Percentiles rank a stretch among this genome's conserved stretches.
phyloP scores from a whole-genome alignment of 345 rosid genomes.

The Anastatica hierochuntica region DNA sequence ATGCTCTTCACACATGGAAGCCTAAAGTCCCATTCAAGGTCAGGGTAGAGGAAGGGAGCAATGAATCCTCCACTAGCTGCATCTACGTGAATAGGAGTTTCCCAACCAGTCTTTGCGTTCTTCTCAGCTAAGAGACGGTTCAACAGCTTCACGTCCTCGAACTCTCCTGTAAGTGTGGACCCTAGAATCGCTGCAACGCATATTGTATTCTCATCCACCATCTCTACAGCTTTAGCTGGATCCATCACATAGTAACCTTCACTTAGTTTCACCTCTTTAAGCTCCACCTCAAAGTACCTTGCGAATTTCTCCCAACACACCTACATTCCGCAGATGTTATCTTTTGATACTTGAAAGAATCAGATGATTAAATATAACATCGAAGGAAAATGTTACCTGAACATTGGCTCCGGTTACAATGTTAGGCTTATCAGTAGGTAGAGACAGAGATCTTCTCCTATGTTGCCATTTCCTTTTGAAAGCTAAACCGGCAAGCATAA shows the following conservation, averaged over 20 bases:
- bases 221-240: conserved; percentile 50
- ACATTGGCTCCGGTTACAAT: conserved; percentile 81
- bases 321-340: conserved; percentile 6
- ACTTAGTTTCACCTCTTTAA: conserved; percentile 63
- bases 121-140: conserved; percentile 45
- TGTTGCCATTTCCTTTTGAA: conserved; percentile 70
- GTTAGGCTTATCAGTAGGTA: conserved; percentile 57
- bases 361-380: background rate
- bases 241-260: conserved; percentile 66
- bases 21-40: conserved; percentile 81
- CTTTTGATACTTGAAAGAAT: background rate
- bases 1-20: conserved; percentile 70
- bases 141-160: conserved; percentile 60
- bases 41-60: conserved; percentile 64
- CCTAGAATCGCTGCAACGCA: conserved; percentile 82
- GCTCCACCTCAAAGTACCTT: conserved; percentile 75
- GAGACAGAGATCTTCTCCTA: conserved; percentile 38
- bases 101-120: conserved; percentile 62
- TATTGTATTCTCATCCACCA: conserved; percentile 80
- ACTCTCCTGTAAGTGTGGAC: conserved; percentile 67
- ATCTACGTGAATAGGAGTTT: conserved; percentile 65
- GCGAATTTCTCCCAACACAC: conserved; percentile 89
- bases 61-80: conserved; percentile 82
- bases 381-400: conserved; percentile 28
- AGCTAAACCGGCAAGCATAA: conserved; percentile 79